phyloP scores from a whole-genome alignment of 768 basidiomycete species.

The Serendipita sp. region DNA sequence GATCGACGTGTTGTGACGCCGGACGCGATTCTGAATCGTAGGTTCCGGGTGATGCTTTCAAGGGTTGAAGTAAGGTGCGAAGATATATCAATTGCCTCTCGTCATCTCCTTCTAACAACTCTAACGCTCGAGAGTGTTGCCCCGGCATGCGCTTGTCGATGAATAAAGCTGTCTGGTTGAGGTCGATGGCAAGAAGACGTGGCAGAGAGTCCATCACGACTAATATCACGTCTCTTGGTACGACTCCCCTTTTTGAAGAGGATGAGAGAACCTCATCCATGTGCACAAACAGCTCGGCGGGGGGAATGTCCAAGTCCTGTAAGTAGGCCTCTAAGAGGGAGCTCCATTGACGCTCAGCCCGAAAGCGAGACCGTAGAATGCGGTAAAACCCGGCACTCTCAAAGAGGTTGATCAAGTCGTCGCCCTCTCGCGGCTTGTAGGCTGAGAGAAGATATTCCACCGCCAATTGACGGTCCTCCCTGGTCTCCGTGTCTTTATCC shows the following conservation, averaged over 20 bases:
- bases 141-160: conserved; percentile 53
- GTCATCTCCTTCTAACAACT: conserved; percentile 28
- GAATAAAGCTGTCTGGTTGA: conserved; percentile 55
- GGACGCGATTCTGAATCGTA: conserved; percentile 11
- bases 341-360: conserved; percentile 61
- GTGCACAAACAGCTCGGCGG: conserved; percentile 47
- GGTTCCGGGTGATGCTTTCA: conserved; percentile 24
- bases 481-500: conserved; percentile 58
- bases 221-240: conserved; percentile 40
- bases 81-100: conserved; percentile 64
- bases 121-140: conserved; percentile 50
- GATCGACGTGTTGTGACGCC: conserved; percentile 34
- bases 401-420: conserved; percentile 52
- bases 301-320: conserved; percentile 48
- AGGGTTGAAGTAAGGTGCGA: conserved; percentile 48
- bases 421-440: conserved; percentile 71
- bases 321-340: conserved; percentile 59
- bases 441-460: conserved; percentile 84
- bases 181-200: conserved; percentile 41
- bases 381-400: conserved; percentile 78
- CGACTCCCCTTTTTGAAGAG: conserved; percentile 31
- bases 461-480: conserved; percentile 90
- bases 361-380: conserved; percentile 70
- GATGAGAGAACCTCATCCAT: conserved; percentile 44
- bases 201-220: conserved; percentile 47